These are phyloP conservation scores for Pseudonitzschia delicatissima DNA, from an alignment of 108 stramenopile species.

Conservation along the genomic window DNA sequence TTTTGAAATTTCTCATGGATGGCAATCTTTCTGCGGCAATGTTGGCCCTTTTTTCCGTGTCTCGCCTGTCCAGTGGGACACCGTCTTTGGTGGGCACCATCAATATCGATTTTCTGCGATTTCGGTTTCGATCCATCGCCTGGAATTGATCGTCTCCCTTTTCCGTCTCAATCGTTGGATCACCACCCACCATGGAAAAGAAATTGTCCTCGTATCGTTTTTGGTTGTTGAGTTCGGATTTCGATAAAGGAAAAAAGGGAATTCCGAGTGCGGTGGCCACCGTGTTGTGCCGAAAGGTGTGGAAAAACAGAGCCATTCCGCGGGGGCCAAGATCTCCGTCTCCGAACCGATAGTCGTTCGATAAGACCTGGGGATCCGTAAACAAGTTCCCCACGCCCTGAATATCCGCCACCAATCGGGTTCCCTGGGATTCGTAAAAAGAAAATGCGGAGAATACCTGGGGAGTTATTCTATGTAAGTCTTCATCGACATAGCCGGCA, in stretches of 20 bases:
- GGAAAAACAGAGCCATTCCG: conserved; percentile 86
- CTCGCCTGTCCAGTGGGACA: conserved; percentile 15
- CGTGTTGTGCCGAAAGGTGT: conserved; percentile 58
- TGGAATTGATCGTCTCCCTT: conserved; percentile 44
- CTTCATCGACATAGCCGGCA: conserved; percentile 72
- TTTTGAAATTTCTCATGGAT: background rate
- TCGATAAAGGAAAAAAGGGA: conserved; percentile 70
- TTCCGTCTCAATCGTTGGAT: conserved; percentile 28
- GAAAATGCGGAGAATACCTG: conserved; percentile 81
- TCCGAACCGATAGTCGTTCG: conserved; percentile 71
- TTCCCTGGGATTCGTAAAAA: conserved; percentile 76
- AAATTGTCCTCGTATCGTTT: conserved; percentile 70
- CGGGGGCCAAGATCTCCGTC: conserved; percentile 81
- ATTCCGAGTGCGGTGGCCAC: conserved; percentile 60
- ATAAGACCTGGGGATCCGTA: conserved; percentile 87
- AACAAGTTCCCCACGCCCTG: conserved; percentile 87
- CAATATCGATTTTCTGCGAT: conserved; percentile 39
- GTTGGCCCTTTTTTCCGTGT: conserved; percentile 40
- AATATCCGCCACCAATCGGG: conserved; percentile 80
- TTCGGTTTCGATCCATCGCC: conserved; percentile 56
- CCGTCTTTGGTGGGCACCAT: conserved; percentile 33
- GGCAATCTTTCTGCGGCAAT: background rate
- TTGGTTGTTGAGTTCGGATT: conserved; percentile 68
- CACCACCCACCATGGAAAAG: conserved; percentile 30
- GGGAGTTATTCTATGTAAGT: conserved; percentile 66